Percentiles rank a stretch among this genome's conserved stretches.
Evolutionary conservation across 345 rosid genomes (phyloP).

Genomic region (Citrus unshiu): DNA sequence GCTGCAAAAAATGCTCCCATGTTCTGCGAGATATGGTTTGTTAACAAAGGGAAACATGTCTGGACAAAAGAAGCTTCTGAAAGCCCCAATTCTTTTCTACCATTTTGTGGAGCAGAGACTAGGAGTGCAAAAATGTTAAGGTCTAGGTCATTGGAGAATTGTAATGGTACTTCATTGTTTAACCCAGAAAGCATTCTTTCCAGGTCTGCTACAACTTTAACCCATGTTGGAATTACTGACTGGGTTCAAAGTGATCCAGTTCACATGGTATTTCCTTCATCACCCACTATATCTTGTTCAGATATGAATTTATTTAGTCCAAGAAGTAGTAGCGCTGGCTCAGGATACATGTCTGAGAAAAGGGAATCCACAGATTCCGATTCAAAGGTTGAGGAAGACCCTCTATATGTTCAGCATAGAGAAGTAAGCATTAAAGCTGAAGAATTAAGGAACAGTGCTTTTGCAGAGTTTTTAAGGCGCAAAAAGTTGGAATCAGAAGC

Average conservation of each 20-base stretch:
- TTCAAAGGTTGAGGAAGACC: constrained; percentile 34
- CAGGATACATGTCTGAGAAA: constrained; percentile 30
- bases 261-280: constrained; percentile 11
- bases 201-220: constrained; percentile 16
- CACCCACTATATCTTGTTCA: constrained; percentile 16
- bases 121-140: constrained; percentile 12
- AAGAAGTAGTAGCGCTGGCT: constrained; percentile 18
- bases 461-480: constrained; percentile 28
- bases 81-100: constrained; percentile 10
- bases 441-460: constrained; percentile 29
- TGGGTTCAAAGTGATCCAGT: constrained; percentile 28
- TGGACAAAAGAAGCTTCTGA: constrained; percentile 63
- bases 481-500: constrained; percentile 42
- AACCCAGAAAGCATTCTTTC: constrained; percentile 19
- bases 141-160: constrained; percentile 24
- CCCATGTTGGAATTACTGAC: constrained; percentile 16
- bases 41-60: constrained; percentile 52
- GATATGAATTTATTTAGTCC: constrained; percentile 23
- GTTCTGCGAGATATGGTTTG: constrained; percentile 63
- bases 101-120: constrained; percentile 8
- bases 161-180: constrained; percentile 11
- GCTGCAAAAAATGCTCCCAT: constrained; percentile 44
- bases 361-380: constrained; percentile 33
- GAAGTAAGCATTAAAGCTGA: constrained; percentile 33
- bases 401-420: constrained; percentile 20